Evolutionary conservation across 2,329 filamentous ascomycete genomes (phyloP).

Genomic region (Passalora sequoiae): DNA sequence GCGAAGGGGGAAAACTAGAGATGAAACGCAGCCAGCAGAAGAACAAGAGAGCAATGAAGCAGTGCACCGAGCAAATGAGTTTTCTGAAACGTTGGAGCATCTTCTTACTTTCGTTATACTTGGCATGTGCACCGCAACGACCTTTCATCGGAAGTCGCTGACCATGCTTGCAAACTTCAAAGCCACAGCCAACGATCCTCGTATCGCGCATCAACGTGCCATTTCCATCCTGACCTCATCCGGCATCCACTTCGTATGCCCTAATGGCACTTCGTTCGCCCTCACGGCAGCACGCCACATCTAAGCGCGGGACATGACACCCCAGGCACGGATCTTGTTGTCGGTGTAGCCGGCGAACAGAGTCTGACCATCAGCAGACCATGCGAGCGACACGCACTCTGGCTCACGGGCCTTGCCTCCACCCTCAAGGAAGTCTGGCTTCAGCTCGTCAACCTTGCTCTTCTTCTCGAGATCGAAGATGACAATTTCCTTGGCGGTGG

Average conservation of each 20-base stretch:
- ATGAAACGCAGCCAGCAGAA: too few species aligned
- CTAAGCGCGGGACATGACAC: constrained; percentile 81
- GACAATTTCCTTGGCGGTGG: constrained; percentile 96
- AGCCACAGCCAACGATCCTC: constrained; percentile 29
- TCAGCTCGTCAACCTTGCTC: constrained; percentile 99
- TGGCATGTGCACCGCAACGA: constrained; percentile 24
- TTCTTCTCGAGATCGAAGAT: constrained; percentile 99
- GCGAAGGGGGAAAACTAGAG: too few species aligned
- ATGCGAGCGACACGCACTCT: constrained; percentile 95
- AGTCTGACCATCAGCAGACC: constrained; percentile 97
- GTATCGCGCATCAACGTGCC: constrained; percentile 37
- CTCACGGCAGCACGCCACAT: too few species aligned
- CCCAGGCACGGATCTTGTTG: constrained; percentile 97
- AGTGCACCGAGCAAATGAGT: too few species aligned
- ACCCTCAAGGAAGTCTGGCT: constrained; percentile 92
- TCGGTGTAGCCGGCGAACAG: constrained; percentile 99
- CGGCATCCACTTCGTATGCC: constrained; percentile 1
- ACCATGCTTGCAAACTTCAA: constrained; percentile 18
- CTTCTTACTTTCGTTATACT: constrained; percentile 1
- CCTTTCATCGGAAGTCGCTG: constrained; percentile 35
- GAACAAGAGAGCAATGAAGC: too few species aligned
- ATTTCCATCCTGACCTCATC: constrained; percentile 10
- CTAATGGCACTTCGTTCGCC: constrained; percentile 6
- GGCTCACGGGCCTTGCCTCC: constrained; percentile 99
- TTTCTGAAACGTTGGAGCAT: too few species aligned